Percentiles rank a stretch among this genome's conserved stretches.
phyloP scores from a whole-genome alignment of 768 basidiomycete genomes.

The Mycena amicta region DNA sequence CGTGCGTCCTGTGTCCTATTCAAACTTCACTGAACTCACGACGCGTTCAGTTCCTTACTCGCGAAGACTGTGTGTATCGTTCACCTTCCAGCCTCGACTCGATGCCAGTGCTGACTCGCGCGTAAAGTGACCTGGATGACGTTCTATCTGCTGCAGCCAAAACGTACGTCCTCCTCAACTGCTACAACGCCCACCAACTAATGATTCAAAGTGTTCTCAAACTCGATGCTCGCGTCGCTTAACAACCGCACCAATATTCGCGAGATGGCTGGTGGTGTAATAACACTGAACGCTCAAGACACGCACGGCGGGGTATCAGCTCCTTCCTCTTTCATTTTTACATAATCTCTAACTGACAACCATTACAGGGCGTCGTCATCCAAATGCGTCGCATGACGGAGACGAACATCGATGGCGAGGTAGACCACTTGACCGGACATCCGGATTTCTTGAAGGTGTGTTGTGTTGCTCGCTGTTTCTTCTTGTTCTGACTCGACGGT shows the following conservation, averaged over 20 bases:
- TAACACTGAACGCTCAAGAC: background rate
- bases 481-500: too few relatives aligned
- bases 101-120: too few relatives aligned
- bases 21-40: background rate
- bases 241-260: background rate
- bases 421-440: background rate
- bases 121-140: background rate
- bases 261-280: background rate
- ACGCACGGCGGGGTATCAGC: background rate
- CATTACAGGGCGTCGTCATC: background rate
- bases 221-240: constrained; percentile 6
- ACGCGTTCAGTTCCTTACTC: constrained; percentile 8
- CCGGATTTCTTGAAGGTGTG: background rate
- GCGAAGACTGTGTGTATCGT: constrained; percentile 1
- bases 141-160: background rate
- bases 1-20: too few relatives aligned
- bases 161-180: background rate
- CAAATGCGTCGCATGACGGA: background rate
- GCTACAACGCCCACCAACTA: background rate
- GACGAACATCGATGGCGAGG: background rate
- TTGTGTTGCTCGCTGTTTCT: too few relatives aligned
- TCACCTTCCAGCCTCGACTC: too few relatives aligned
- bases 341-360: too few relatives aligned
- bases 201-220: background rate
- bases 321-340: background rate